Evolutionary conservation across 768 basidiomycete species (phyloP).

Genomic region (Tylopilus intermedius): DNA sequence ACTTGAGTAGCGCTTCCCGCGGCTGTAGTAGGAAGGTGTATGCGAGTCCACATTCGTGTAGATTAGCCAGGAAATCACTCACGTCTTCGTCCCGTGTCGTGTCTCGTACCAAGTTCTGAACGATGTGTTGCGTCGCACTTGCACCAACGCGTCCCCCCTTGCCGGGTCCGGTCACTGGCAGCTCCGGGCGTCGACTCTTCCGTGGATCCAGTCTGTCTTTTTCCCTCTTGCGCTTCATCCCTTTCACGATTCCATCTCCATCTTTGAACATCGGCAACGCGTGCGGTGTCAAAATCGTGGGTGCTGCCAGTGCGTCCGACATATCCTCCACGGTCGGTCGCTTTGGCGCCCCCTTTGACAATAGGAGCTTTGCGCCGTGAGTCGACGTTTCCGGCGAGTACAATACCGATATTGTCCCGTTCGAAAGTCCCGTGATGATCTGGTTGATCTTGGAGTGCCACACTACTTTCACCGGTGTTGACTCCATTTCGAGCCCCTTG

Average conservation of each 20-base stretch:
- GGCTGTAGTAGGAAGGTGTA: slow-evolving; percentile 50
- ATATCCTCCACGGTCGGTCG: slow-evolving; percentile 83
- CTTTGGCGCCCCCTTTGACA: slow-evolving; percentile 81
- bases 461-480: slow-evolving; percentile 80
- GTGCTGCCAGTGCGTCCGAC: slow-evolving; percentile 78
- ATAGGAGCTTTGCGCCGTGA: slow-evolving; percentile 86
- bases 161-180: slow-evolving; percentile 91
- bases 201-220: slow-evolving; percentile 84
- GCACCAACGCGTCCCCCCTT: slow-evolving; percentile 92
- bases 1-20: slow-evolving; percentile 92
- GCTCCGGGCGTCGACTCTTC: slow-evolving; percentile 87
- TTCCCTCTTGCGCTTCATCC: slow-evolving; percentile 84
- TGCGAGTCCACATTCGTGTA: neutral
- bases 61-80: slow-evolving; percentile 39
- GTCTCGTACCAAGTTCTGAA: slow-evolving; percentile 90
- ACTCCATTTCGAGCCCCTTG: slow-evolving; percentile 62
- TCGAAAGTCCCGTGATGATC: slow-evolving; percentile 85
- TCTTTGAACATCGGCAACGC: slow-evolving; percentile 91
- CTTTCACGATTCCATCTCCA: slow-evolving; percentile 57
- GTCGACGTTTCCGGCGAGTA: slow-evolving; percentile 89
- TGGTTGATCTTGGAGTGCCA: slow-evolving; percentile 99
- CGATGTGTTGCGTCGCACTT: slow-evolving; percentile 94
- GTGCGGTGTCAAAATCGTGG: slow-evolving; percentile 89
- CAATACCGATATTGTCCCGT: slow-evolving; percentile 81
- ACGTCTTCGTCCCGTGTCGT: slow-evolving; percentile 92